phyloP scores from a whole-genome alignment of 352 stramenopile species.

The Globisporangium spiculum region DNA sequence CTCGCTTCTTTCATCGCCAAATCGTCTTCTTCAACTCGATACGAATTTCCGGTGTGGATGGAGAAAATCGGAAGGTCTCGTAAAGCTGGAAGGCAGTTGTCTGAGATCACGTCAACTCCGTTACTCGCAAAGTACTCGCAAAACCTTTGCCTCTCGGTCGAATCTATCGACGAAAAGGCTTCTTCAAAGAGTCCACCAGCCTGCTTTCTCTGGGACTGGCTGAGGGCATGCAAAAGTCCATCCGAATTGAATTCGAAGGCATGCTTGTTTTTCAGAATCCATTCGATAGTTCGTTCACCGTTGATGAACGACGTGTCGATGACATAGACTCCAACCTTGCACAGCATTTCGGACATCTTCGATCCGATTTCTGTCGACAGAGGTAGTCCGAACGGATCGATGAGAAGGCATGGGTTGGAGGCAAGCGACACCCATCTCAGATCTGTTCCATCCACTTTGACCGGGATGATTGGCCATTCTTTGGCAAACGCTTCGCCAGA shows the following conservation, averaged over 20 bases:
- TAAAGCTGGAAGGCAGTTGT: constrained; percentile 33
- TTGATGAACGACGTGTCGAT: constrained; percentile 41
- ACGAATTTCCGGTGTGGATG: constrained; percentile 22
- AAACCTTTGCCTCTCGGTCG: constrained; percentile 27
- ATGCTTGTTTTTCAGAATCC: constrained; percentile 38
- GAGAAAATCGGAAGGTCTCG: constrained; percentile 53
- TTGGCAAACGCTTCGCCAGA: constrained; percentile 22
- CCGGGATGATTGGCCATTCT: constrained; percentile 47
- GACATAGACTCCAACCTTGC: constrained; percentile 41
- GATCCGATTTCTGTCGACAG: constrained; percentile 3
- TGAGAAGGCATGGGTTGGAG: constrained; percentile 31
- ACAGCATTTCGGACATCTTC: constrained; percentile 21
- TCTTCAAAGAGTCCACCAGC: constrained; percentile 34
- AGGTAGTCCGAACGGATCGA: constrained; percentile 20
- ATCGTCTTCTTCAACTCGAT: constrained; percentile 1
- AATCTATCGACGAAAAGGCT: constrained; percentile 30
- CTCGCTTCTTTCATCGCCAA: background rate
- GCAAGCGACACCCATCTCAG: constrained; percentile 35
- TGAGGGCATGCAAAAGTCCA: constrained; percentile 40
- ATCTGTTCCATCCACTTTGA: constrained; percentile 19
- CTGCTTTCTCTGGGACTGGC: constrained; percentile 29
- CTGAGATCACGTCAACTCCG: constrained; percentile 30
- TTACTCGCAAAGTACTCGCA: constrained; percentile 45
- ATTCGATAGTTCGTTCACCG: constrained; percentile 39
- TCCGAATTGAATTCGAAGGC: constrained; percentile 45